These are phyloP conservation scores for Boletus rubropictus DNA, from an alignment of 768 basidiomycete species.

Conservation along the genomic window DNA sequence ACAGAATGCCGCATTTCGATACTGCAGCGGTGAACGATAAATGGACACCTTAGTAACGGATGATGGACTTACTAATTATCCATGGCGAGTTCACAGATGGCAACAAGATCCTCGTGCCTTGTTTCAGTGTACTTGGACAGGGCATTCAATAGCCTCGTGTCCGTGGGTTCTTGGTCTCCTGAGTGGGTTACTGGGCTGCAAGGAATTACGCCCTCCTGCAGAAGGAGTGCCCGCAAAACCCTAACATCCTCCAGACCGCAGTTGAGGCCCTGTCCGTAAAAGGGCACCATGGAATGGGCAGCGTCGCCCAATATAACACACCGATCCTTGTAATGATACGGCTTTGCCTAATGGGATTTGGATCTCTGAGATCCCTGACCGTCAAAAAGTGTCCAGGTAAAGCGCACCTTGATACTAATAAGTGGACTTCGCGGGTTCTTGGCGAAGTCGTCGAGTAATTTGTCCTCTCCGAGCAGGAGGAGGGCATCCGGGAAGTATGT, in stretches of 20 bases:
- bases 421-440: conserved; percentile 84
- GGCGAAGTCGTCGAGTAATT: conserved; percentile 69
- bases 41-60: conserved; percentile 21
- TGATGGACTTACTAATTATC: conserved; percentile 81
- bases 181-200: conserved; percentile 28
- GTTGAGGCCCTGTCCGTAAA: conserved; percentile 95
- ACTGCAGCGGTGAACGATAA: conserved; percentile 40
- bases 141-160: conserved; percentile 57
- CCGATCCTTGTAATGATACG: conserved; percentile 87
- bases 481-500: conserved; percentile 86
- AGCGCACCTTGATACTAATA: conserved; percentile 84
- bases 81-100: conserved; percentile 91
- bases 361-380: conserved; percentile 17
- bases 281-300: conserved; percentile 98
- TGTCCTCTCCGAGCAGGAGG: conserved; percentile 74
- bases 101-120: conserved; percentile 82
- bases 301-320: conserved; percentile 90
- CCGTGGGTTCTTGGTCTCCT: conserved; percentile 34
- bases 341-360: conserved; percentile 52
- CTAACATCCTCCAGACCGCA: conserved; percentile 97
- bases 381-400: conserved; percentile 18
- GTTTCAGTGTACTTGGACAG: conserved; percentile 74
- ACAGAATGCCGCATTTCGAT: conserved; percentile 94
- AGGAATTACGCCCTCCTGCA: conserved; percentile 60
- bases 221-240: conserved; percentile 71